A percentile compares a stretch with the other conserved stretches of the same genome.
These are phyloP conservation scores for Talaromyces stipitatus DNA, from an alignment of 495 filamentous ascomycete species.

Conservation along the genomic window DNA sequence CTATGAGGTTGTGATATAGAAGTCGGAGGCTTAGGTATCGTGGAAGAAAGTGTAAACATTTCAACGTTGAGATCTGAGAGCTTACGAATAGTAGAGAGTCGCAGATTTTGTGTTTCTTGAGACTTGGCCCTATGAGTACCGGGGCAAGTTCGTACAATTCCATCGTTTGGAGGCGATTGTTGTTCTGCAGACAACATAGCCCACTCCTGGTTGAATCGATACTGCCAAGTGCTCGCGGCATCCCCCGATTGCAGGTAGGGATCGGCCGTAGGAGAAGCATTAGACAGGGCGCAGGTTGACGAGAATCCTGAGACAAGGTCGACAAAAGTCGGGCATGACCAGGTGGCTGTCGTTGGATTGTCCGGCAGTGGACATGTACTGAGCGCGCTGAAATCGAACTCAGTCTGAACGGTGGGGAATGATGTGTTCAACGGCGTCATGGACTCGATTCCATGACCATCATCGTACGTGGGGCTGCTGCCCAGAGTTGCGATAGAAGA, in stretches of 20 bases:
- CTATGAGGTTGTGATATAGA: conserved; percentile 3
- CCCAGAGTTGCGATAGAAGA: neutral
- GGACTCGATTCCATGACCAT: neutral
- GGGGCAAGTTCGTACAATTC: neutral
- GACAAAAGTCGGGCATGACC: neutral
- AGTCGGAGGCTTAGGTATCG: conserved; percentile 4
- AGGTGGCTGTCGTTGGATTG: conserved; percentile 1
- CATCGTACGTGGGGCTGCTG: neutral
- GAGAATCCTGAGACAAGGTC: conserved; percentile 1
- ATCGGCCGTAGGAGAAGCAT: neutral
- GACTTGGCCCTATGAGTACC: neutral
- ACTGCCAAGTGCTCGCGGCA: conserved; percentile 3
- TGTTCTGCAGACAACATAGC: conserved; percentile 5
- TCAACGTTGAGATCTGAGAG: conserved; percentile 8
- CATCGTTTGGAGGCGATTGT: neutral
- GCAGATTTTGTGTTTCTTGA: neutral
- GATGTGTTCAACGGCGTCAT: neutral
- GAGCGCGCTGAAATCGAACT: conserved; percentile 3
- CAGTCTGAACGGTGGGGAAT: neutral
- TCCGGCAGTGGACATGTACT: conserved; percentile 1
- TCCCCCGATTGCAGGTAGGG: neutral
- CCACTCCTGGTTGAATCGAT: conserved; percentile 8
- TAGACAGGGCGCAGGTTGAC: neutral
- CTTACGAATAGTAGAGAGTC: conserved; percentile 4
- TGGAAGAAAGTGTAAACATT: conserved; percentile 3